Evolutionary conservation across 75 land plant genomes (phyloP), one percentile per base, ranked within the genome.

Genomic region (Chamaecyparis obtusa): DNA sequence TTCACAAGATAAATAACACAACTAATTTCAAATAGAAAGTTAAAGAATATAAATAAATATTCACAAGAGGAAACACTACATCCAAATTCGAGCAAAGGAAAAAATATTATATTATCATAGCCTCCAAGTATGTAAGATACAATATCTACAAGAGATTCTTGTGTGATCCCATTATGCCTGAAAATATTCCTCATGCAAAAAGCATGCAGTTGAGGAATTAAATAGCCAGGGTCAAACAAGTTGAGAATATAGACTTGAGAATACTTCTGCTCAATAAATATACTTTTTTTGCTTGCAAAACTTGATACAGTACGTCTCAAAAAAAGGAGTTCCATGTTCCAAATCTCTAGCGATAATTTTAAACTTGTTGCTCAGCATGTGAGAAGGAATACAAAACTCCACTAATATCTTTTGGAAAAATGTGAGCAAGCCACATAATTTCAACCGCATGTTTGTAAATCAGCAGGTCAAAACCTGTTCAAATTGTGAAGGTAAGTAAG

Each of bases 391-490:
- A 41, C 43, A 44, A 41, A 9, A 21, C 37, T 19, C 82, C 82
- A 41, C 24, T 41, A 41, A 21, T 7, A 79, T 41, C 43, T 41
- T 75, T 15, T 21, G 9, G 8, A 41, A 8, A 39, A 41, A 19
- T 39, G 24, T 21, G 44, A 39, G 27, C 82, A 79, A 79, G 46
- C 44, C 21, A 79, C 41, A 79, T 0, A 44, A 21, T 7, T 37
- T 24, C 16, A 79, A 79, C 48, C 1, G 10, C 3, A 41, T 39
- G 43, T 41, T 41, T 79, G 9, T 2, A 44, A 79, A 41, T 79
- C 27, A 79, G 19, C 41, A 41, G 82, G 82, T 79, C 82, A 79
- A 75, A 39, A 41, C 81, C 81, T 78, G 24, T 78, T 78, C 46
- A 37, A 19, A 41, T 78, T 32, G n/a, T 64, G 27, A 64, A 64